Evolutionary conservation across 495 filamentous ascomycete genomes (phyloP).

Genomic region (Hyphodiscus hymeniophilus): DNA sequence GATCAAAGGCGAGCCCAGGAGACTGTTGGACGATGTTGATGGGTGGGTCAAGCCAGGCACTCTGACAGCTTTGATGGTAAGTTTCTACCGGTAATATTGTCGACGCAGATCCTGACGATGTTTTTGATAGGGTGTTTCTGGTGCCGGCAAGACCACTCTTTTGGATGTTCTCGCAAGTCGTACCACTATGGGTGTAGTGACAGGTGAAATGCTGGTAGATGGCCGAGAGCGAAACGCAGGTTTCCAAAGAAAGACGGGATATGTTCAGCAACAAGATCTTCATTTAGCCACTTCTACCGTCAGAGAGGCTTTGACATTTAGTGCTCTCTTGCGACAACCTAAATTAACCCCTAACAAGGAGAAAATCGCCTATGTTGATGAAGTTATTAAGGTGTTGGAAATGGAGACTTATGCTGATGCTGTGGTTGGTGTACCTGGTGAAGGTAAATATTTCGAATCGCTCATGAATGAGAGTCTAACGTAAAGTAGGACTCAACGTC

Average conservation of each 20-base stretch:
- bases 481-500: slow-evolving; percentile 67
- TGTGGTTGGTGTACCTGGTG: slow-evolving; percentile 77
- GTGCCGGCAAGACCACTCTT: slow-evolving; percentile 66
- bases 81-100: not conserved
- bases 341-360: slow-evolving; percentile 56
- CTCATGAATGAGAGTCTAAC: too few species aligned
- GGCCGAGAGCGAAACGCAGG: slow-evolving; percentile 65
- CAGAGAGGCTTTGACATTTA: slow-evolving; percentile 75
- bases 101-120: not conserved
- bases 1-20: slow-evolving; percentile 63
- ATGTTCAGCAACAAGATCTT: slow-evolving; percentile 93
- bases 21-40: slow-evolving; percentile 74
- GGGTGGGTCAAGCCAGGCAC: slow-evolving; percentile 91
- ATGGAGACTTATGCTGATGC: slow-evolving; percentile 90
- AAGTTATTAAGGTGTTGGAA: slow-evolving; percentile 82
- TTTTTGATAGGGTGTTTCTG: slow-evolving; percentile 43
- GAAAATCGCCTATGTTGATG: slow-evolving; percentile 80
- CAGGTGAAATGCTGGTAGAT: slow-evolving; percentile 79
- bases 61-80: slow-evolving; percentile 71
- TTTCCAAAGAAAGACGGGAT: slow-evolving; percentile 90
- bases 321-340: slow-evolving; percentile 79
- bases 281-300: slow-evolving; percentile 83
- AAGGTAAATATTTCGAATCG: too few species aligned
- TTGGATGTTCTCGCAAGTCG: slow-evolving; percentile 67
- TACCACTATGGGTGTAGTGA: slow-evolving; percentile 82